phyloP scores from a whole-genome alignment of 129 eudicot genomes.

The Deinandra increscens region DNA sequence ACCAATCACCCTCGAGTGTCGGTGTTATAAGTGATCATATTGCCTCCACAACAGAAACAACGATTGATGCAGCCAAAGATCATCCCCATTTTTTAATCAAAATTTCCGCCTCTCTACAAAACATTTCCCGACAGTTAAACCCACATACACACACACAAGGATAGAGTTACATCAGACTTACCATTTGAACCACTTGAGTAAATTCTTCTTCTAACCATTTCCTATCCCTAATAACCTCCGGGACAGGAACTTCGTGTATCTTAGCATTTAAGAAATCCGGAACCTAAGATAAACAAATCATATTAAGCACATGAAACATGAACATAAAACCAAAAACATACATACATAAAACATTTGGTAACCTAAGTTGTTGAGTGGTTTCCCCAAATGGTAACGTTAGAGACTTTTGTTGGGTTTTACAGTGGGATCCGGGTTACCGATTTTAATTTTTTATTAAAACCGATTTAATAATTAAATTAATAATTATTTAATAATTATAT shows the following conservation, averaged over 20 bases:
- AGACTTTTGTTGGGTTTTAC: no score
- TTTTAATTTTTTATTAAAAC: no score
- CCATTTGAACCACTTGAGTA: conserved; percentile 83
- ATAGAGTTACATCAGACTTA: conserved; percentile 26
- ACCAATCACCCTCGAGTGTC: conserved; percentile 97
- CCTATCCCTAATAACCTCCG: conserved; percentile 77
- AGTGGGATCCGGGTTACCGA: no score
- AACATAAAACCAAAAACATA: not conserved
- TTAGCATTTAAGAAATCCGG: conserved; percentile 90
- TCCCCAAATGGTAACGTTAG: conserved; percentile 98
- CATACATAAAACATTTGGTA: not conserved
- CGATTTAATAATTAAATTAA: no score
- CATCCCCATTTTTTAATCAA: conserved; percentile 97
- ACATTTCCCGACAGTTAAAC: not conserved
- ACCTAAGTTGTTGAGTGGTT: conserved; percentile 99
- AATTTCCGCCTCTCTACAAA: conserved; percentile 86
- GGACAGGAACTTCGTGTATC: conserved; percentile 76
- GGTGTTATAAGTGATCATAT: conserved; percentile 89
- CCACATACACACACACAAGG: not conserved
- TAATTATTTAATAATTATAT: no score
- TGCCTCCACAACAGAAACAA: conserved; percentile 95
- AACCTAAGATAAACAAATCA: conserved; percentile 48
- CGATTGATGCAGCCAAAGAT: conserved; percentile 97
- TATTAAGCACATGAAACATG: conserved; percentile 12
- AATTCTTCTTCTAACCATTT: conserved; percentile 97